Evolutionary conservation across 495 filamentous ascomycete genomes (phyloP).

Genomic region (Aspergillus haitiensis): DNA sequence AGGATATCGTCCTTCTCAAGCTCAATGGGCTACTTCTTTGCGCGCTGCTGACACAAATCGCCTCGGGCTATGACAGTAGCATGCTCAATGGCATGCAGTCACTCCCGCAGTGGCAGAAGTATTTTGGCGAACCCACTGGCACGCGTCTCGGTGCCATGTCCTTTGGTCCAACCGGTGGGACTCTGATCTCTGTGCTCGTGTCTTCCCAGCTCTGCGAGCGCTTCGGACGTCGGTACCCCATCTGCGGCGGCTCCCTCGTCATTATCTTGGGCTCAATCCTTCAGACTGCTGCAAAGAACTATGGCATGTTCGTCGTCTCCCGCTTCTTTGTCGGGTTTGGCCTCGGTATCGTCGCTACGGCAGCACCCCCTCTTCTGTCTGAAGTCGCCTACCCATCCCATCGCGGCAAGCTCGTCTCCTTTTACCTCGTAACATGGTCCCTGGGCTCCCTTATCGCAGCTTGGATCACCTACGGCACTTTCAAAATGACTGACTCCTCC

Average conservation of each 20-base stretch:
- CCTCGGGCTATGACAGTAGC: slow-evolving; percentile 16
- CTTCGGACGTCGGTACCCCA: slow-evolving; percentile 50
- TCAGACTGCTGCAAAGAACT: slow-evolving; percentile 48
- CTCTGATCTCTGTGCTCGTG: slow-evolving; percentile 12
- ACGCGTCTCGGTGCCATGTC: slow-evolving; percentile 15
- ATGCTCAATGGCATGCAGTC: slow-evolving; percentile 20
- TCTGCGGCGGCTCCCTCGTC: slow-evolving; percentile 47
- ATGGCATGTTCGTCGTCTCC: slow-evolving; percentile 46
- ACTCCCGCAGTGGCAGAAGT: slow-evolving; percentile 7
- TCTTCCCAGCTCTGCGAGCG: slow-evolving; percentile 34
- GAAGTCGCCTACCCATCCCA: slow-evolving; percentile 54
- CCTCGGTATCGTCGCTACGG: slow-evolving; percentile 41
- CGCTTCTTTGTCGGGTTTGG: slow-evolving; percentile 44
- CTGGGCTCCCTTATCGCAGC: slow-evolving; percentile 9
- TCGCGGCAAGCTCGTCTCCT: slow-evolving; percentile 58
- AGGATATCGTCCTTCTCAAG: slow-evolving; percentile 6
- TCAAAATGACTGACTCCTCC: slow-evolving; percentile 23
- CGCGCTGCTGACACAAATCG: slow-evolving; percentile 13
- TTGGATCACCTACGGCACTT: slow-evolving; percentile 12
- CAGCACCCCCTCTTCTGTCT: slow-evolving; percentile 46
- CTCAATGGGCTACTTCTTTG: slow-evolving; percentile 10
- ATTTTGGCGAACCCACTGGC: slow-evolving; percentile 13
- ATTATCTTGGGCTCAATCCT: slow-evolving; percentile 54
- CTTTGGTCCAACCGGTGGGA: slow-evolving; percentile 9
- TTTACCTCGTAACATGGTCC: slow-evolving; percentile 48